Conservation (phyloP, 345 rosid genomes). For the Gossypium raimondii region DNA sequence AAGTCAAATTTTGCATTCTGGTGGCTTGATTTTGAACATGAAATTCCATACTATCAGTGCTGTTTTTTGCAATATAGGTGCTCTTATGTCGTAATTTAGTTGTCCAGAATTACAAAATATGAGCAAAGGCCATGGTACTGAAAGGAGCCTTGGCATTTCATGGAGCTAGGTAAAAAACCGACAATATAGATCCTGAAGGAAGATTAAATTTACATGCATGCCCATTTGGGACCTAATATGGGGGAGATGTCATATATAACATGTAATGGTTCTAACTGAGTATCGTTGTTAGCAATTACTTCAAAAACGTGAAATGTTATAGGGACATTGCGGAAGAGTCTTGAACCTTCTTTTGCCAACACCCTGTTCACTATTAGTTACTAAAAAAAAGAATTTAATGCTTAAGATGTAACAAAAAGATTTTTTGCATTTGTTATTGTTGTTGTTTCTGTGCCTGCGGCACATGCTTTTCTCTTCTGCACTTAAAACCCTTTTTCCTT, state of each 20-base stretch:
- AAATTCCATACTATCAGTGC: background rate
- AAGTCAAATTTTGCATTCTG: background rate
- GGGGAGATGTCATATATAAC: background rate
- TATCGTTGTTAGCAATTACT: background rate
- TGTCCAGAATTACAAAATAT: background rate
- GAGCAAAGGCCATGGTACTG: background rate
- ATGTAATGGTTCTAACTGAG: background rate
- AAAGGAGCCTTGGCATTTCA: background rate
- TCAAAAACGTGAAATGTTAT: background rate
- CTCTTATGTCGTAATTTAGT: background rate
- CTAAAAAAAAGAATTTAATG: background rate
- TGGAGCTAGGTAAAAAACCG: background rate
- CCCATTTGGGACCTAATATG: background rate
- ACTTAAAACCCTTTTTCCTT: background rate
- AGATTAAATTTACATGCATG: background rate
- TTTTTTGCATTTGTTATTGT: background rate
- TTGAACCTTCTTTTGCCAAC: background rate
- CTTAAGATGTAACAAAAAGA: background rate
- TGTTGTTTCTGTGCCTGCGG: background rate
- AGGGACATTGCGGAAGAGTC: background rate
- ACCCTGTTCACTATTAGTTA: background rate
- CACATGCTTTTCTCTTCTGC: background rate
- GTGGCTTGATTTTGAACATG: background rate
- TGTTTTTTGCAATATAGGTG: background rate
- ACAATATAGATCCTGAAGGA: background rate